Conservation (phyloP, 108 stramenopile species). For the Stephanodiscus triporus region DNA sequence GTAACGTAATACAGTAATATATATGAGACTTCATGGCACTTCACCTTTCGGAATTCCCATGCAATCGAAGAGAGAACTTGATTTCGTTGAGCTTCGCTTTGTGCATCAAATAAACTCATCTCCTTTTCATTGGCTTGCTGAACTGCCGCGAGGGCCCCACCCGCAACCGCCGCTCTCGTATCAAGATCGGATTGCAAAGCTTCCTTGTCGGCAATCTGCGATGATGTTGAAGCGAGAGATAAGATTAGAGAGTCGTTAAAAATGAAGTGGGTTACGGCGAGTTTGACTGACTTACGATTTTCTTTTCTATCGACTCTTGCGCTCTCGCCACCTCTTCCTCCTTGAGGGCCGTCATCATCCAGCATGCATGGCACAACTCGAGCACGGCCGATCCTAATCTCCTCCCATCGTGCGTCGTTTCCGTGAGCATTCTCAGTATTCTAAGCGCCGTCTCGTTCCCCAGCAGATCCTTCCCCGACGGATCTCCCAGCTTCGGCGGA, state of each 20-base stretch:
- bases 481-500: conserved; percentile 83
- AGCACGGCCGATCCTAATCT: conserved; percentile 60
- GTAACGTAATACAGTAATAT: background rate
- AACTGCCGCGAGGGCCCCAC: conserved; percentile 63
- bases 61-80: conserved; percentile 54
- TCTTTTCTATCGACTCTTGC: conserved; percentile 54
- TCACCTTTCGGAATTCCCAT: conserved; percentile 74
- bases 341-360: conserved; percentile 78
- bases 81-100: conserved; percentile 64
- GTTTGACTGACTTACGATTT: conserved; percentile 48
- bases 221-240: background rate
- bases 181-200: conserved; percentile 59
- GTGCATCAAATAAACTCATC: conserved; percentile 55
- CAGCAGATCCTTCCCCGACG: conserved; percentile 81
- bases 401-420: conserved; percentile 49
- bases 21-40: background rate
- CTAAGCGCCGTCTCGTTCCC: conserved; percentile 70
- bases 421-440: conserved; percentile 57
- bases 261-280: background rate
- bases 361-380: conserved; percentile 74
- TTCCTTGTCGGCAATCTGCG: conserved; percentile 39
- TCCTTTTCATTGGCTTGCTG: conserved; percentile 72
- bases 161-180: conserved; percentile 72
- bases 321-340: conserved; percentile 63
- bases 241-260: background rate